phyloP scores from a whole-genome alignment of 352 stramenopile species.

The Globisporangium orthogonon region DNA sequence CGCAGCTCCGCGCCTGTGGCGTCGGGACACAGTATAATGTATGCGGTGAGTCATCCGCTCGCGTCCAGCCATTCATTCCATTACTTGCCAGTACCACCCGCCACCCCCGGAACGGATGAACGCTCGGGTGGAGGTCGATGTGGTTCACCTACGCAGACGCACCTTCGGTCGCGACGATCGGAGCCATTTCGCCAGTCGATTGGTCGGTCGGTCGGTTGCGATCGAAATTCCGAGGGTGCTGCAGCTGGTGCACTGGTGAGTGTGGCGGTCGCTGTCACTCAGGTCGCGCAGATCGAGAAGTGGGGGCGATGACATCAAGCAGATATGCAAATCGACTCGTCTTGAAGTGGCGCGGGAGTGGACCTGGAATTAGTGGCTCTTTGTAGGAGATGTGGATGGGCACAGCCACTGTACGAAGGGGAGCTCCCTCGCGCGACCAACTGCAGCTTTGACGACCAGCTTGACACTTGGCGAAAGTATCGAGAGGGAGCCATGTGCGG shows the following conservation, averaged over 20 bases:
- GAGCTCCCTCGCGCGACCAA: neutral
- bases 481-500: neutral
- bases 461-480: neutral
- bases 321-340: neutral
- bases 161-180: conserved; percentile 9
- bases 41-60: neutral
- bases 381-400: too few relatives aligned
- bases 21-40: neutral
- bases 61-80: neutral
- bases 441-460: neutral
- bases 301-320: conserved; percentile 8
- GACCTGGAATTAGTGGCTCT: too few relatives aligned
- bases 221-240: conserved; percentile 7
- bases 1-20: conserved; percentile 23
- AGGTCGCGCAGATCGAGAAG: neutral
- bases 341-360: neutral
- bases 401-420: too few relatives aligned
- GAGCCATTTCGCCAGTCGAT: conserved; percentile 4
- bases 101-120: neutral
- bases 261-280: too few relatives aligned
- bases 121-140: too few relatives aligned
- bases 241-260: neutral
- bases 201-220: too few relatives aligned
- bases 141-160: neutral
- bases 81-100: neutral